A percentile compares a stretch with the other conserved stretches of the same genome.
These are phyloP conservation scores for Mycosphaerella sp. DNA, from an alignment of 2,329 filamentous ascomycete species.

Conservation along the genomic window DNA sequence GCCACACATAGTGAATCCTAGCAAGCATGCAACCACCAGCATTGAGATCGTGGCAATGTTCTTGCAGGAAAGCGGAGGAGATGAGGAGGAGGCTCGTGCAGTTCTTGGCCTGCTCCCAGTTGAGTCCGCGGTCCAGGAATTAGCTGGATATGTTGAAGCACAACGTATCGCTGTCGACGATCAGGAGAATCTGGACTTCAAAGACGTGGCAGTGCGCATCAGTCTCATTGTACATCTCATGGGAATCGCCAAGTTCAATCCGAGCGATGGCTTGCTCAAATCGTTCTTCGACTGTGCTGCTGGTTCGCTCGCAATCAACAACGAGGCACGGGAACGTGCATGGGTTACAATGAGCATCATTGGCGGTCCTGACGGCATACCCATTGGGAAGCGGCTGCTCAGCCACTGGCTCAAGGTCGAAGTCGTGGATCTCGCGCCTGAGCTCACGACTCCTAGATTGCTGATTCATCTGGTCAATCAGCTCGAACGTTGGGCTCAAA, in stretches of 20 bases:
- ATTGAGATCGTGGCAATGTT: conserved; percentile 25
- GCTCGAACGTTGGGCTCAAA: conserved; percentile 7
- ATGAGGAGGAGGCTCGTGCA: conserved; percentile 14
- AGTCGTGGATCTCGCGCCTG: conserved; percentile 8
- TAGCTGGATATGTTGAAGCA: conserved; percentile 33
- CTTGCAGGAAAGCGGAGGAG: conserved; percentile 6
- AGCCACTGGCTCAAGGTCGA: conserved; percentile 10
- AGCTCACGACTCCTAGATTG: conserved; percentile 14
- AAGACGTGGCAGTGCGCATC: conserved; percentile 34
- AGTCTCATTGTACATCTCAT: conserved; percentile 52
- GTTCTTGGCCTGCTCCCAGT: conserved; percentile 24
- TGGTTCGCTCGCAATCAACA: conserved; percentile 21
- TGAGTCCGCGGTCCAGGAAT: conserved; percentile 34
- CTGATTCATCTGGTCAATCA: conserved; percentile 13
- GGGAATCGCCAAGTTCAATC: conserved; percentile 4
- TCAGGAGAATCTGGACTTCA: conserved; percentile 2
- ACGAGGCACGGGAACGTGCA: conserved; percentile 16
- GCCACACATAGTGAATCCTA: conserved; percentile 17
- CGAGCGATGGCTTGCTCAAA: conserved; percentile 9
- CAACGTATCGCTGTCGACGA: neutral
- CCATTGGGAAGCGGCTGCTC: conserved; percentile 10
- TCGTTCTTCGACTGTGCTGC: conserved; percentile 17
- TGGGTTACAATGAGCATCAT: conserved; percentile 11
- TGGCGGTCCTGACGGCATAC: neutral
- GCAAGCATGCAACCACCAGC: conserved; percentile 21